phyloP scores from a whole-genome alignment of 345 rosid genomes.

The Corchorus olitorius region DNA sequence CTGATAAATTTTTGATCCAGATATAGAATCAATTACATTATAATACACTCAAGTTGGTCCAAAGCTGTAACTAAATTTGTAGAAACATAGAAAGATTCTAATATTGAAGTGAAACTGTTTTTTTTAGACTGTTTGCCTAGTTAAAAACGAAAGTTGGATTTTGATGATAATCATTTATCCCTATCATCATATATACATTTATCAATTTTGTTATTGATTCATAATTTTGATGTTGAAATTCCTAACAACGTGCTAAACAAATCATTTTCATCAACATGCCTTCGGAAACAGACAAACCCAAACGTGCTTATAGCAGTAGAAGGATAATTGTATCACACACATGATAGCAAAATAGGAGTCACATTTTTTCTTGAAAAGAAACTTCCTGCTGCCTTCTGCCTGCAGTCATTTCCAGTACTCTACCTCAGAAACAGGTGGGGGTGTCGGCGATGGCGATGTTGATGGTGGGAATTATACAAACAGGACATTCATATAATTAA shows the following conservation, averaged over 20 bases:
- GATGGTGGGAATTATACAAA: background rate
- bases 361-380: conserved; percentile 1
- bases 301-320: conserved; percentile 7
- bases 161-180: background rate
- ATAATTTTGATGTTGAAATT: background rate
- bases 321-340: background rate
- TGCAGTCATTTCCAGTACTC: background rate
- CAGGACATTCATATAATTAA: background rate
- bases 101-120: background rate
- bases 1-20: background rate
- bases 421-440: background rate
- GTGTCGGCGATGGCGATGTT: background rate
- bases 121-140: background rate
- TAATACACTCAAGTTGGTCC: background rate
- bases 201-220: background rate
- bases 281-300: background rate
- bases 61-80: background rate
- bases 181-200: too few relatives aligned
- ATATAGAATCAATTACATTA: background rate
- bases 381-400: background rate
- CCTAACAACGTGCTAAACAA: background rate
- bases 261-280: conserved; percentile 14
- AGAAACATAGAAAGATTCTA: background rate
- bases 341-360: background rate
- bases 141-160: background rate